Percentiles rank a stretch among this genome's conserved stretches.
Conservation (phyloP, 2,329 filamentous ascomycete species). For the Ophiocordyceps camponoti-leonardi region DNA sequence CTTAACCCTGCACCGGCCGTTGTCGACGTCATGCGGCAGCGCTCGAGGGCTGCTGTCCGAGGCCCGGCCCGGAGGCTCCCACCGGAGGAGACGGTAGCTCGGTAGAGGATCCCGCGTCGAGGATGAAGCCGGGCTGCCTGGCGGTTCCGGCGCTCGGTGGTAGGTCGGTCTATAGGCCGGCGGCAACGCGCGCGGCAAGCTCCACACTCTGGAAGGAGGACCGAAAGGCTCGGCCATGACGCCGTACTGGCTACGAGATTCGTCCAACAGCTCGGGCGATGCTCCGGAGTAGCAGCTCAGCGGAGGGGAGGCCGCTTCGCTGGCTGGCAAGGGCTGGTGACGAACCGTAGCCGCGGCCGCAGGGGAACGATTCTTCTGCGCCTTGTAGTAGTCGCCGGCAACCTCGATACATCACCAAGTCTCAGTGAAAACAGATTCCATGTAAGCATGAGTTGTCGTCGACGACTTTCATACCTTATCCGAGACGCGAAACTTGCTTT, state of each 20-base stretch:
- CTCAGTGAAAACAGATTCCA: too few relatives aligned
- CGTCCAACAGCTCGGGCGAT: background rate
- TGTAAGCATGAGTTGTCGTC: too few relatives aligned
- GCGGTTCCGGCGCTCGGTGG: background rate
- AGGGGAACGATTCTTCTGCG: background rate
- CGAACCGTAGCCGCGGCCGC: background rate
- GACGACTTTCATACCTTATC: too few relatives aligned
- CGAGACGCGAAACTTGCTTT: background rate
- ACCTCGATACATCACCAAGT: too few relatives aligned
- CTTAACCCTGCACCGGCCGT: conserved; percentile 7
- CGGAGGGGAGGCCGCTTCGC: background rate
- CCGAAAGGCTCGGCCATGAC: background rate
- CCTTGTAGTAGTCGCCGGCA: background rate
- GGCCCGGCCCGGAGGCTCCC: background rate
- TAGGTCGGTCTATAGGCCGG: background rate
- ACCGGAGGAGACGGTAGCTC: background rate
- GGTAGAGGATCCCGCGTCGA: background rate
- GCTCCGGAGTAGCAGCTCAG: background rate
- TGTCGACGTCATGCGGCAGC: background rate
- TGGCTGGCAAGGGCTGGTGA: background rate
- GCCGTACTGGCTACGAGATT: background rate
- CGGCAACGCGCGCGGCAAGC: background rate
- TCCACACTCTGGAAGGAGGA: background rate
- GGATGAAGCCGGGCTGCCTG: background rate
- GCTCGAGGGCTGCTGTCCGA: background rate